Evolutionary conservation across 164 flowering plant species (phyloP), one percentile per base, ranked within the genome.

Genomic region (Kingdonia uniflora): DNA sequence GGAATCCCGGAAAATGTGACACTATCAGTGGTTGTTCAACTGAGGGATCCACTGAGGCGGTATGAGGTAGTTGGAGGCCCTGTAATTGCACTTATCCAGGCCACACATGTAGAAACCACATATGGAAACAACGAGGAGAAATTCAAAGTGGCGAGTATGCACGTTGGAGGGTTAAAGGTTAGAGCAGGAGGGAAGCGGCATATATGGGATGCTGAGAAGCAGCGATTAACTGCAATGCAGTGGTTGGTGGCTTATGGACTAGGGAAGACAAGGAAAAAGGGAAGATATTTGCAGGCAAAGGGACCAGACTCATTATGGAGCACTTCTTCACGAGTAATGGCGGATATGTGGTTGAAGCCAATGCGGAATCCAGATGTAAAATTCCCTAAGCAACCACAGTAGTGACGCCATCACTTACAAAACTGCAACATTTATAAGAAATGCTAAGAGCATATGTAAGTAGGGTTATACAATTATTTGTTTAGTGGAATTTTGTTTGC

Each of bases 281-380:
- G 71, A 13, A 85, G 70, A 56, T 70, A 57, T 6, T 58, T 39
- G 22, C 69, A 11, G 13, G 15, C 62, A 11, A 85, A 79, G 61
- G 77, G 76, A 0, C 74, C 67, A 52, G 90, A 92, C 49, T 11
- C 70, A 19, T 42, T 92, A 19, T 92, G 98, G 96, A 87, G 98
- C 78, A 67, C 85, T 33, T 85, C 98, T 0, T 81, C 91, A 0
- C 66, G 96, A 2, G 72, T 85, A 25, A 74, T 87, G 85, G 98
- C 94, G 1, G 89, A 85, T 35, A 85, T 84, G 96, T 92, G 96
- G 98, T 94, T 92, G 59, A 84, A 81, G 59, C 54, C 92, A 1
- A 82, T 80, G 63, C 68, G 98, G 57, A 92, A 92, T 68, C 98
- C 96, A 1, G 91, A 92, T 51, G 69, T 92, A 6, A 92, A 80